Evolutionary conservation across 2,329 filamentous ascomycete species (phyloP), one percentile per base, ranked within the genome.

Genomic region (Teratosphaeria destructans): DNA sequence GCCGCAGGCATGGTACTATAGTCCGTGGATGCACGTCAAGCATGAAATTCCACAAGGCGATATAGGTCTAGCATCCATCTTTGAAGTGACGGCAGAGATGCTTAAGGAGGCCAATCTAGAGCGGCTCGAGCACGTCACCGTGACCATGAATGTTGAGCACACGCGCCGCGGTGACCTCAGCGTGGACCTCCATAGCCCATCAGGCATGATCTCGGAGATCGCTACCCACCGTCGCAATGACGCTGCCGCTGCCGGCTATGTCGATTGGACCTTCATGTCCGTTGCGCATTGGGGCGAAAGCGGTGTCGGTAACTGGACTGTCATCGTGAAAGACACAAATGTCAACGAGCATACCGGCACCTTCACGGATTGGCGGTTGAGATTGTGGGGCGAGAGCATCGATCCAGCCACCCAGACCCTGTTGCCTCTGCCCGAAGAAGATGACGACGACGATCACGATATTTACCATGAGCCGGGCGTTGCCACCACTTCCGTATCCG

Each of bases 241-340:
- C 72, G 78, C 81, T 1, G 82, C 81, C 39, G 71, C 76, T 0
- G 74, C 76, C 26, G 94, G 94, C 8, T 99, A 97, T 72, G 78
- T 86, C 43, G 90, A 97, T 75, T 99, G 94, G 94, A 97, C 93
- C 0, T 99, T 99, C 69, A 99, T 99, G 94, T 95, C 87, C 62
- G 94, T 99, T 43, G 92, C 87, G 64, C 94, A 99, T 73, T 99
- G 92, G 90, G 94, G 94, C 55, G 94, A 99, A 75, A 81, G 82
- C 52, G 92, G 91, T 61, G 74, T 92, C 60, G 94, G 94, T 57
- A 92, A 84, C 26, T 99, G 94, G 94, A 95, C 88, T 0, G 81
- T 99, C 47, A 79, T 96, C 56, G 85, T 97, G 68, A 94, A 91
- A 68, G 94, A 99, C 71, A 88, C 87, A 23, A 78, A 83, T 19